These are phyloP conservation scores for Parafenestella ontariensis DNA, from an alignment of 2,329 filamentous ascomycete species.

Conservation along the genomic window DNA sequence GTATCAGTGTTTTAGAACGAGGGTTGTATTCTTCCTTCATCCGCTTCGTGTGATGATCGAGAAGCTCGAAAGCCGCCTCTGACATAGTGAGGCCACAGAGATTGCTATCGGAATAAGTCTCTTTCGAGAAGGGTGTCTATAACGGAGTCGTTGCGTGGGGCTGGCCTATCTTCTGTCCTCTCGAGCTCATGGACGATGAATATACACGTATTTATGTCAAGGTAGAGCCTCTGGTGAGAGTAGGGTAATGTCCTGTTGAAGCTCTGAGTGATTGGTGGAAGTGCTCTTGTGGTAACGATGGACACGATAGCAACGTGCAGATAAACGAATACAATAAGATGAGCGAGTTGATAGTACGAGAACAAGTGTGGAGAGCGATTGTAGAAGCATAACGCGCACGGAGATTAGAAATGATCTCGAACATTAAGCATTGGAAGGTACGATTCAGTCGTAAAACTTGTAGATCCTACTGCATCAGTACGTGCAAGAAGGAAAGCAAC, in stretches of 20 bases:
- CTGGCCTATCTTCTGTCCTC: neutral
- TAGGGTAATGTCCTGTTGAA: neutral
- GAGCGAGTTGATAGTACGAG: neutral
- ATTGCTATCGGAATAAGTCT: slow-evolving; percentile 3
- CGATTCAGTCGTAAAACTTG: no score
- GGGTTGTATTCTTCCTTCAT: neutral
- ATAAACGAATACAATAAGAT: neutral
- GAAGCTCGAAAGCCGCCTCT: neutral
- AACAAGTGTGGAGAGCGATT: neutral
- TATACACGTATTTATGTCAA: slow-evolving; percentile 6
- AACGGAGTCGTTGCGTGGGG: neutral
- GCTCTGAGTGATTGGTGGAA: neutral
- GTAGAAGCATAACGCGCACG: neutral
- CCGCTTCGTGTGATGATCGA: neutral
- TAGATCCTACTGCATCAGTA: no score
- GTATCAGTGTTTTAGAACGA: neutral
- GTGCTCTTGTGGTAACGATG: neutral
- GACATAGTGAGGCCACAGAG: neutral
- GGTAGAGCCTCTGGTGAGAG: slow-evolving; percentile 2
- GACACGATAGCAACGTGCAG: neutral
- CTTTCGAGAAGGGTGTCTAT: neutral
- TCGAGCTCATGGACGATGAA: slow-evolving; percentile 7
- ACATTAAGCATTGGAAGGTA: no score
- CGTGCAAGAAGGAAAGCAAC: no score
- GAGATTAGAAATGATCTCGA: no score